Percentiles rank a stretch among this genome's conserved stretches.
These are phyloP conservation scores for Aspergillus terreus DNA, from an alignment of 2,329 filamentous ascomycete genomes.

Conservation along the genomic window DNA sequence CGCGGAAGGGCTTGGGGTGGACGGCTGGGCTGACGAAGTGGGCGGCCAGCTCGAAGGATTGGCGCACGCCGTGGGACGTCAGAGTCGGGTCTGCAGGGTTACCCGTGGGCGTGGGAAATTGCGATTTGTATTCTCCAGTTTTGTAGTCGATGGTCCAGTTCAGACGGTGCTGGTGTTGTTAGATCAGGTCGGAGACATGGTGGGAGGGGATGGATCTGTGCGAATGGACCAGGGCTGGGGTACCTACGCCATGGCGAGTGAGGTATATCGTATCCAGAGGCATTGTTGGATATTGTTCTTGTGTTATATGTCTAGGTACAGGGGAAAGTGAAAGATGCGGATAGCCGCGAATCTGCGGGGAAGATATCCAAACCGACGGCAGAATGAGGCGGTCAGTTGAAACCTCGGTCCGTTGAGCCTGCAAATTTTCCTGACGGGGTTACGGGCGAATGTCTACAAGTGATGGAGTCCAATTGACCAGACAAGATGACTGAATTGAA, in stretches of 20 bases:
- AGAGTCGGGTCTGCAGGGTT: constrained; percentile 85
- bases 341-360: background rate
- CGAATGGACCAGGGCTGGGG: background rate
- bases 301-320: background rate
- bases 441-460: background rate
- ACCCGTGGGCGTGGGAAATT: constrained; percentile 76
- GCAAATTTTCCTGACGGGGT: background rate
- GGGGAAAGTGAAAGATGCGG: background rate
- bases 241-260: constrained; percentile 68
- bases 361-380: constrained; percentile 2
- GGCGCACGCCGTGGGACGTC: constrained; percentile 78
- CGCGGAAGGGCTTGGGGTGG: constrained; percentile 40
- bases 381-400: constrained; percentile 9
- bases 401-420: constrained; percentile 8
- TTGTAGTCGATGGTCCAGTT: constrained; percentile 81
- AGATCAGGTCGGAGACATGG: background rate
- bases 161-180: constrained; percentile 69
- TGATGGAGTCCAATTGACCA: background rate
- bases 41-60: constrained; percentile 70
- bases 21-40: constrained; percentile 30
- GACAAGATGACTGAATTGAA: background rate
- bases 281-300: constrained; percentile 42
- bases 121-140: constrained; percentile 73
- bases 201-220: background rate
- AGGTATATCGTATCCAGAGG: constrained; percentile 70